Base-by-base conservation (phyloP, 495 filamentous ascomycete genomes). In the Aspergillus sclerotioniger region DNA sequence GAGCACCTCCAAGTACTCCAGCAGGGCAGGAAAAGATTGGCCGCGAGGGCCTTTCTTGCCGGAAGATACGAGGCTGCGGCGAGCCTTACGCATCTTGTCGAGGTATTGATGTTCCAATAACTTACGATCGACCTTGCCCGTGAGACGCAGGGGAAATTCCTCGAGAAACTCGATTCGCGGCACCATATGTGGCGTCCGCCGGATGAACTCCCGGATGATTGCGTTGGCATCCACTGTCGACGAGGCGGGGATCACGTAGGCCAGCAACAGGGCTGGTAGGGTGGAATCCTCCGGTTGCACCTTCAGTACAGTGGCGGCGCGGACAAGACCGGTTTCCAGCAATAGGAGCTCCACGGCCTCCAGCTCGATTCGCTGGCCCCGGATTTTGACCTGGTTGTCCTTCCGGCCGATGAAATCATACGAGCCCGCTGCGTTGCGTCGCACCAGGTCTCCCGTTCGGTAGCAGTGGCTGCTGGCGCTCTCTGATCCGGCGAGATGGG, bases 341-440 rank as follows among this genome's bases (percentile, higher is more conserved):
- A 53, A 43, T 10, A 59, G 56, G 2, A 15, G 25, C 54, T 78
- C 78, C 3, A 83, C 60, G 7, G 82, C 79, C 6, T 58, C 39
- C 0, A 82, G 63, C 2, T 84, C 80, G 7, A 82, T 70, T 0
- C 80, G 76, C 4, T 78, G 19, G 0, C 81, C 81, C 2, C 71
- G 61, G 3, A 82, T 48, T 59, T 84, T 82, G 45, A 82, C 60
- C 57, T 79, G 74, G 4, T 69, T 73, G 56, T 77, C 74, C 44
- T 67, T 64, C 0, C 74, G 64, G 2, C 73, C 69, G n/a, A 68
- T 6, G 17, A 60, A 58, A 5, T 63, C 53, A 31, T 72, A 46
- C 0, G 56, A 28, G 13, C 74, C 74, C 55, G 76, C 65, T 0
- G 41, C 20, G 10, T 31, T 21, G 21, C 58, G 31, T 13, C 48